These are phyloP conservation scores for Yarrowia alimentaria DNA, from an alignment of 805 yeast genomes.

Conservation along the genomic window DNA sequence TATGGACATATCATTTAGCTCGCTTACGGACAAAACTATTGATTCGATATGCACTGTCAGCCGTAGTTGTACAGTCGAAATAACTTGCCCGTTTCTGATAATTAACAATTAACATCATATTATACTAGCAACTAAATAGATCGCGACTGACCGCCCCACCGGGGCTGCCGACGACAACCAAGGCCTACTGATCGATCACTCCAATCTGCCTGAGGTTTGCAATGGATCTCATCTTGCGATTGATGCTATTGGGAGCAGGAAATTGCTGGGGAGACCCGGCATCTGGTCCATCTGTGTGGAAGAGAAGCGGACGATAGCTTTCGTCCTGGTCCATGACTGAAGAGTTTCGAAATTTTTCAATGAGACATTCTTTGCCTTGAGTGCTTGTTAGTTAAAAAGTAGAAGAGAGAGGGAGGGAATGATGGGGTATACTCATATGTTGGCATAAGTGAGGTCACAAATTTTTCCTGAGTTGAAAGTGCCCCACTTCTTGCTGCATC, in stretches of 20 bases:
- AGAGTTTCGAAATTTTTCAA: slow-evolving; percentile 51
- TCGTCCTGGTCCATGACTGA: slow-evolving; percentile 47
- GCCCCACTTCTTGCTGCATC: slow-evolving; percentile 51
- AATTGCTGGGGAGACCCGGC: slow-evolving; percentile 47
- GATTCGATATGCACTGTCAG: too few relatives aligned
- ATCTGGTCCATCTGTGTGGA: slow-evolving; percentile 45
- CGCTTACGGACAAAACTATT: too few relatives aligned
- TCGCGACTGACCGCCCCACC: too few relatives aligned
- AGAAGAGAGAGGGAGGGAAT: neutral
- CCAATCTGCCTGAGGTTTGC: slow-evolving; percentile 40
- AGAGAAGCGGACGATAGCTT: slow-evolving; percentile 51
- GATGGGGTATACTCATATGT: slow-evolving; percentile 38
- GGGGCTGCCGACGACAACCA: too few relatives aligned
- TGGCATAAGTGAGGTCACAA: slow-evolving; percentile 53
- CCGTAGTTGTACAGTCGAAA: too few relatives aligned
- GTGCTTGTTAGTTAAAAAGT: slow-evolving; percentile 30
- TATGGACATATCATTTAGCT: too few relatives aligned
- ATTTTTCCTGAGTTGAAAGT: slow-evolving; percentile 50
- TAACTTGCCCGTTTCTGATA: too few relatives aligned
- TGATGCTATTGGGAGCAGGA: slow-evolving; percentile 42
- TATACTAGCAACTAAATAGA: neutral
- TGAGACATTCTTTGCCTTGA: slow-evolving; percentile 48
- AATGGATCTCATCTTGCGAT: slow-evolving; percentile 40
- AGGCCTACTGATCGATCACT: slow-evolving; percentile 4
- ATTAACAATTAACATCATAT: too few relatives aligned